Base-by-base conservation (phyloP, 805 yeast genomes). In the Schwanniomyces sp. region DNA sequence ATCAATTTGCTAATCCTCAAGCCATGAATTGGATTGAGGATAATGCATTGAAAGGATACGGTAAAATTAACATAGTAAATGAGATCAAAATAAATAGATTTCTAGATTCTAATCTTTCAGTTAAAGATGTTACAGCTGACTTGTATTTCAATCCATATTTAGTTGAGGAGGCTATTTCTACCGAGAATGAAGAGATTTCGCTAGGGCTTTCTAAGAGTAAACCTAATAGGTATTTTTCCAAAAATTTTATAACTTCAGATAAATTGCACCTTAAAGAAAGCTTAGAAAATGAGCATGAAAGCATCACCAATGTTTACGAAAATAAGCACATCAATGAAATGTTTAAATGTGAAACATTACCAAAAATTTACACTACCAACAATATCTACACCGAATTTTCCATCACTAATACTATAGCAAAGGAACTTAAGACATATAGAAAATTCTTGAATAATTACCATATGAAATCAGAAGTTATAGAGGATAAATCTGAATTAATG, bases 61-160 rank as follows among this genome's bases (percentile, higher is more conserved):
- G 70, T 0, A 62, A 65, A 12, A 65, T 86, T 47, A 80, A 76
- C 39, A 63, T 83, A n/a, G 77, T 81, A 12, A 72, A 76, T 24
- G 67, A 64, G 29, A 56, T 76, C 7, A 52, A 51, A 7, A 54
- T 58, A 5, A 52, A 62, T 5, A 47, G 49, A 10, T 41, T 51
- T 14, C 30, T 32, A 10, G 16, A 30, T 16, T 24, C 25, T 16
- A 29, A 27, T 6, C 21, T 25, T n/a, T 28, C 18, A 17, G 29
- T 54, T 9, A 34, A 45, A 17, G 45, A 48, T 18, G 53, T 48
- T 38, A 49, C 55, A 38, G 42, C 52, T 11, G 41, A 37, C 24
- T 48, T 42, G 4, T 51, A 44, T 32, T 52, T 47, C 37, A 41
- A 32, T 26, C 12, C 36, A 4, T 41, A 45, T 11, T 25, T 21